Conservation (phyloP, 2,329 filamentous ascomycete species). For the Aspergillus uvarum region DNA sequence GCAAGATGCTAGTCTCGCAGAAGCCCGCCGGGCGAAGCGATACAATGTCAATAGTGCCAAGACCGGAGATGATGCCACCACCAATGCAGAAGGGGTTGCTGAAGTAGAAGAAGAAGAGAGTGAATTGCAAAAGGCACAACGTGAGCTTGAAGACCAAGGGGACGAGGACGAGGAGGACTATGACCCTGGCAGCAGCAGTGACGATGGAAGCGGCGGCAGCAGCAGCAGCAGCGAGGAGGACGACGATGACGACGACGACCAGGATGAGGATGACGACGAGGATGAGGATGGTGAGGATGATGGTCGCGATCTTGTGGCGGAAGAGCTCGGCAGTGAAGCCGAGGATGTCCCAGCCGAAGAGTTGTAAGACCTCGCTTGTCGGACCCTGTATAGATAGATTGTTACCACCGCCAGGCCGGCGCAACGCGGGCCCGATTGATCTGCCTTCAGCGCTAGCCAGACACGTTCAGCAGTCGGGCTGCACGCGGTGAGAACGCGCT, state of each 20-base stretch:
- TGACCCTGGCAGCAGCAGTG: constrained; percentile 52
- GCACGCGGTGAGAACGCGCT: too few species aligned
- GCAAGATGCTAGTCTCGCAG: constrained; percentile 64
- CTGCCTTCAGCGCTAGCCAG: background rate
- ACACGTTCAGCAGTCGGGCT: too few species aligned
- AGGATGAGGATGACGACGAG: constrained; percentile 29
- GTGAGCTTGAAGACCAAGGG: constrained; percentile 51
- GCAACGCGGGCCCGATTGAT: background rate
- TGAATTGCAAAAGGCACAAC: constrained; percentile 58
- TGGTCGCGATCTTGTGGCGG: constrained; percentile 38
- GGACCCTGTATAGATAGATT: constrained; percentile 6
- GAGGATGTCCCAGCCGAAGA: constrained; percentile 41
- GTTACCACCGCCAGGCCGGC: background rate
- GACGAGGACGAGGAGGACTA: constrained; percentile 53
- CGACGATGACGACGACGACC: constrained; percentile 30
- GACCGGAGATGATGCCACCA: constrained; percentile 25
- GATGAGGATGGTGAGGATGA: constrained; percentile 31
- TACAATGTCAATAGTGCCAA: constrained; percentile 52
- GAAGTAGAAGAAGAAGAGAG: constrained; percentile 59
- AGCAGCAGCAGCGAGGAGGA: constrained; percentile 40
- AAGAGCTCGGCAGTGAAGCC: constrained; percentile 47
- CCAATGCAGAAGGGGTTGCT: constrained; percentile 30
- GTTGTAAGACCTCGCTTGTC: constrained; percentile 16
- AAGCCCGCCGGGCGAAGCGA: constrained; percentile 58
- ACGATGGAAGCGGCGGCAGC: constrained; percentile 47